Evolutionary conservation across 2,329 filamentous ascomycete species (phyloP), one percentile per base, ranked within the genome.

Genomic region (Albifimbria verrucaria): DNA sequence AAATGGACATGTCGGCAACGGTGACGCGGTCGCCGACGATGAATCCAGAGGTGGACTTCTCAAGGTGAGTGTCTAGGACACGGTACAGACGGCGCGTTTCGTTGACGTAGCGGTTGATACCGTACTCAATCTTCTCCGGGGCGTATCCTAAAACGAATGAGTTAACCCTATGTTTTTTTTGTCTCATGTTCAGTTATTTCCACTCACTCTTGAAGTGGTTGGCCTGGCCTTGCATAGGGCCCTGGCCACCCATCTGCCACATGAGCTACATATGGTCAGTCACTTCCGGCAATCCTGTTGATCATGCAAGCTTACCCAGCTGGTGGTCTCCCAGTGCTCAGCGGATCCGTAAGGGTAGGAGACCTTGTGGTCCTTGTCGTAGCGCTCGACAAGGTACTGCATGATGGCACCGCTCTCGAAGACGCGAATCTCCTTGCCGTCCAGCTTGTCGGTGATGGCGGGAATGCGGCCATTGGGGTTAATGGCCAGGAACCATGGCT

Each of bases 381-480:
- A 96, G 55, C 85, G 82, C 50, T 92, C 88, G 18, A 88, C 84
- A 6, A 96, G 81, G 68, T 96, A 96, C 70, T 92, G 85, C 74
- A 95, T 77, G 66, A 96, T 94, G 58, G 87, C 83, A 53, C 90
- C 91, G 57, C 85, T 89, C 72, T 96, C 92, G 65, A 95, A 96
- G 18, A 96, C 69, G 53, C 81, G 79, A 66, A 96, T 90, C 28
- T 77, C 75, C 68, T 88, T 76, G 60, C 90, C 89, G 68, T 94
- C 86, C 68, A 89, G 87, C 7, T 79, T 89, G 72, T 96, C 92
- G 7, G 89, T 94, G 49, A 96, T 64, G 53, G 92, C 92, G 4
- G 92, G 92, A 62, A 96, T 96, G 60, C 92, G 88, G 58, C 92
- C 92, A 69, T 96, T 96, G 58, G 92, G 92, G 72, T 96, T 96